Base-by-base conservation (phyloP, 306 rosid species). In the Morella rubra region DNA sequence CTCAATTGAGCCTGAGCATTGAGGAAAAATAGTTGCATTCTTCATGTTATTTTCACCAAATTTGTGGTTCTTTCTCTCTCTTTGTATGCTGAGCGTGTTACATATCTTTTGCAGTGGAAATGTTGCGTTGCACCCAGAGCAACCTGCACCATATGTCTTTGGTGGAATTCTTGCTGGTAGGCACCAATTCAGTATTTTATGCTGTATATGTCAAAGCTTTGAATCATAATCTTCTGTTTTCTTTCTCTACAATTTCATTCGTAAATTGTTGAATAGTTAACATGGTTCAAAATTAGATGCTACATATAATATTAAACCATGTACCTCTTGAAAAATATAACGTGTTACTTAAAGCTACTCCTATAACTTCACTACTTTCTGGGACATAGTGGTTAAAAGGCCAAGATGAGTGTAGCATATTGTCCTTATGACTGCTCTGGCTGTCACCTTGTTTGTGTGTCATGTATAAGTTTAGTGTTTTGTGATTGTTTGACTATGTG, bases 111-210 rank as follows among this genome's bases (percentile, higher is more conserved):
- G 75, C 96, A 92, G 98, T 81, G 98, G 98, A 84, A 90, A 83
- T 85, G 81, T 94, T 84, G 84, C 95, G 13, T 82, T 90, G 90
- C 75, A 41, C 74, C 86, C 89, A 61, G 97, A 83, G 81, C 85
- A 84, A 60, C 61, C 77, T 77, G 80, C 92, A 6, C 83, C 95
- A 37, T 83, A 82, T 73, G 87, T 94, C 52, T 81, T 70, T 76
- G 98, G 98, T 83, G 98, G 98, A 81, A 90, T 94, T 84, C 93
- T 94, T 86, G 98, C 98, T 78, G 98, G 98, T 94, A 86, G 80
- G 83, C 79, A 70, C 81, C 61, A 70, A 62, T 72, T 18, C 67
- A 53, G 77, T 73, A n/a, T 27, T 69, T 78, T 73, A 40, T 77
- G 79, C 77, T 81, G 84, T 78, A 62, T 79, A 51, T 19, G 61